These are phyloP conservation scores for Lentinula raphanica DNA, from an alignment of 768 basidiomycete species.

Conservation along the genomic window DNA sequence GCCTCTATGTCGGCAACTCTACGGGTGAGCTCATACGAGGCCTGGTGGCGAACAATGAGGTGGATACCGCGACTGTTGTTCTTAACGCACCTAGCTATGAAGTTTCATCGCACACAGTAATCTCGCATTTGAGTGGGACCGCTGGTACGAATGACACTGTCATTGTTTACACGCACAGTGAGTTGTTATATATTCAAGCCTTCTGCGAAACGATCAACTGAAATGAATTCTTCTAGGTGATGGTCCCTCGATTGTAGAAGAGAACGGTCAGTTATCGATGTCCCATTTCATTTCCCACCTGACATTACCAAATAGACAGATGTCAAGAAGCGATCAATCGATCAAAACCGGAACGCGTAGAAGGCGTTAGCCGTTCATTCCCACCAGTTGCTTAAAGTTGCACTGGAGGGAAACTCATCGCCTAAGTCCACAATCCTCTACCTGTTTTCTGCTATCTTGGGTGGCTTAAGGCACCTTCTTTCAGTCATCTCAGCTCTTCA, in stretches of 20 bases:
- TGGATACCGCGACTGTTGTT: slow-evolving; percentile 22
- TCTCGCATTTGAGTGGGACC: slow-evolving; percentile 20
- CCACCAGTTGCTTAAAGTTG: too few species aligned
- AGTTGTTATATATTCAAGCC: not conserved
- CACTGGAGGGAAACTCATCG: too few species aligned
- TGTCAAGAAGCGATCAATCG: too few species aligned
- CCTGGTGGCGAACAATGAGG: slow-evolving; percentile 14
- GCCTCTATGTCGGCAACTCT: slow-evolving; percentile 24
- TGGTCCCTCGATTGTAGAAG: slow-evolving; percentile 26
- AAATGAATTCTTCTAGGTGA: slow-evolving; percentile 16
- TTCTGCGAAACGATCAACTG: not conserved
- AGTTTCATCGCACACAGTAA: slow-evolving; percentile 18
- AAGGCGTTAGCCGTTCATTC: too few species aligned
- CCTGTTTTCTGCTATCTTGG: too few species aligned
- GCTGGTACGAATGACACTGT: slow-evolving; percentile 16
- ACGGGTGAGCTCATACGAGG: slow-evolving; percentile 23
- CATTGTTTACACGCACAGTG: slow-evolving; percentile 27
- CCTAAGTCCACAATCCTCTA: too few species aligned
- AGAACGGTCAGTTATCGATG: slow-evolving; percentile 18
- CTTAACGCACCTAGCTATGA: slow-evolving; percentile 23
- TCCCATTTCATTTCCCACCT: not conserved
- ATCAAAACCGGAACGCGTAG: too few species aligned
- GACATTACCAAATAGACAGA: too few species aligned
- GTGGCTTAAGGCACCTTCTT: too few species aligned
- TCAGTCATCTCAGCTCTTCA: too few species aligned